Base-by-base conservation (phyloP, 441 rosid species). In the Pelargonium australe region DNA sequence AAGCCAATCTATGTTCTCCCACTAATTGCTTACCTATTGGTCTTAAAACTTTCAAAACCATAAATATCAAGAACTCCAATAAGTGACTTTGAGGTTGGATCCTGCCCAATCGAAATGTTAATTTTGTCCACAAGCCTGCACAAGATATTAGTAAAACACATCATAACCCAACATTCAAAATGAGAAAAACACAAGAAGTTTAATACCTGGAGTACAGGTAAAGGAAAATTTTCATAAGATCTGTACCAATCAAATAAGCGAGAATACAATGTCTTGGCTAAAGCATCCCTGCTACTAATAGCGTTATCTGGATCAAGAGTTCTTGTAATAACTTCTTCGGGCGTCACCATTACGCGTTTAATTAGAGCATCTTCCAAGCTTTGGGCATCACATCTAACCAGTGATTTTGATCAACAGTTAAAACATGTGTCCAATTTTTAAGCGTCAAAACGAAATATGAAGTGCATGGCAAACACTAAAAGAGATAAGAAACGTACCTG, bases 41-140 rank as follows among this genome's bases (percentile, higher is more conserved):
- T 84, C 81, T 95, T 86, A 74, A 95, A 95, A 82, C 99, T 95
- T 82, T 95, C 99, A 77, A 95, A 95, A 51, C 99, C 98, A 83
- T 95, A 95, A 72, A 95, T 92, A 84, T 92, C 98, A 79, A 95
- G 94, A 77, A 95, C 99, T 82, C 98, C 99, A 78, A 95, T 92
- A 58, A 88, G 79, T 2, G 87, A 81, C 80, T 88, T 89, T 70
- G 99, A 95, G 87, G 80, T 89, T 72, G 98, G 93, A 85, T 95
- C 99, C 76, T 95, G 99, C 74, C 99, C 99, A 75, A 95, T 95
- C 6, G 97, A 95, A 73, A 68, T 81, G 68, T 92, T 95, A 74
- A 95, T 95, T 77, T 88, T 95, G 67, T 92, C 92, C 80, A 95
- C 99, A 72, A 95, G 88, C 99, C 99, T 95, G 90, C 66, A 76